These are phyloP conservation scores for Lachancea waltii DNA, from an alignment of 805 yeast genomes.

Conservation along the genomic window DNA sequence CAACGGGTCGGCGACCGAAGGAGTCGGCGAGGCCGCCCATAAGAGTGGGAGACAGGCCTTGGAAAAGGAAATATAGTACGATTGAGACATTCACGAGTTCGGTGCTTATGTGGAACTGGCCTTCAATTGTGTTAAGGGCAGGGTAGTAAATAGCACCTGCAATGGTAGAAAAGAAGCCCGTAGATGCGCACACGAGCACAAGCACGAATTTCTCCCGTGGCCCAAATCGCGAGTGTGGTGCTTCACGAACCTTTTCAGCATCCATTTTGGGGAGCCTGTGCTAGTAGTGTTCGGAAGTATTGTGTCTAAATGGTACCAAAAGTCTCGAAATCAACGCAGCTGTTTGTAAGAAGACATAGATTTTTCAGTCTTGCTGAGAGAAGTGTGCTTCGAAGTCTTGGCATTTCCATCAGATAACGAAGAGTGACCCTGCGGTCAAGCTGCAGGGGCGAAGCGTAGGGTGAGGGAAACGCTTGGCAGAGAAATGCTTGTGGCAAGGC, in stretches of 20 bases:
- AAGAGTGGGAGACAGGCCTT: conserved; percentile 69
- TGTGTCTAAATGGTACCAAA: no score
- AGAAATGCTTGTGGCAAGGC: no score
- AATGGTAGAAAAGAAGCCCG: conserved; percentile 62
- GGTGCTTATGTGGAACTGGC: conserved; percentile 47
- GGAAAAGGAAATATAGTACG: conserved; percentile 68
- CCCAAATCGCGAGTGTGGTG: conserved; percentile 42
- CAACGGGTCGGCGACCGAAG: conserved; percentile 65
- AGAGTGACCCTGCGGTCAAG: no score
- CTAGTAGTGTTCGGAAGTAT: no score
- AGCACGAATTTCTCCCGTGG: conserved; percentile 37
- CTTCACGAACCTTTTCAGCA: conserved; percentile 2
- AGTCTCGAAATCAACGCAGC: no score
- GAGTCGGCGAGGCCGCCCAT: conserved; percentile 64
- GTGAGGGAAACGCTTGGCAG: no score
- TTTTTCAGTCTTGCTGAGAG: no score
- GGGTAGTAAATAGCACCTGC: conserved; percentile 80
- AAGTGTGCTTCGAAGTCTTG: no score
- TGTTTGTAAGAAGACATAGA: no score
- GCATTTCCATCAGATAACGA: no score
- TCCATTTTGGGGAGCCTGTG: neutral
- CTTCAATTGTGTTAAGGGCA: conserved; percentile 53
- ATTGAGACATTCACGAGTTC: conserved; percentile 63
- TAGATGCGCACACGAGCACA: conserved; percentile 36
- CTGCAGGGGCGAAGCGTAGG: no score